Evolutionary conservation across 345 rosid species (phyloP), one percentile per base, ranked within the genome.

Genomic region (Linum usitatissimum): DNA sequence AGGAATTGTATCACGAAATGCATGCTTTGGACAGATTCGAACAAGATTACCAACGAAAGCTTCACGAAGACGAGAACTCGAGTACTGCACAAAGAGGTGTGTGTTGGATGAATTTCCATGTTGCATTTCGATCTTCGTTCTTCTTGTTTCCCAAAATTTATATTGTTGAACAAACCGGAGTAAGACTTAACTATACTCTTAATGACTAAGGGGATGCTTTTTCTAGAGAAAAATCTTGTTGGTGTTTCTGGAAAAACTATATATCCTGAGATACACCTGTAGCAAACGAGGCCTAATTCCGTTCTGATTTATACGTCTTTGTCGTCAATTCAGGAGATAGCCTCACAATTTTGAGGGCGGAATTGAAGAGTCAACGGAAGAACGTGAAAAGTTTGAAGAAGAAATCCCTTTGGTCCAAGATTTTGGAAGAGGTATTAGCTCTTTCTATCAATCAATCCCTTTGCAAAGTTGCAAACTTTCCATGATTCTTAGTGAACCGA

Each of bases 1-100:
- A 93, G 99, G 99, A 93, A 72, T 73, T 93, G 62, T 93, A 93
- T 75, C 99, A 93, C 68, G 99, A 93, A 71, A 80, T 86, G 73
- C 97, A 90, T 69, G 91, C 99, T 59, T 74, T 93, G 79, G 99
- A 93, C 79, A 86, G 96, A 80, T 93, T 89, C 78, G 97, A 90
- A 70, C 99, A 93, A 86, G 99, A 93, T 69, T 90, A 83, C 80
- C 89, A 79, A 67, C 97, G 94, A 66, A 90, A 87, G 83, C 84
- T 87, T 69, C 94, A 83, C 72, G 99, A 86, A 80, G 96, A 89
- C 69, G 96, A 90, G 73, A 87, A 74, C 66, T 72, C 85, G 34
- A 93, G 75, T 79, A 75, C 83, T 64, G 64, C 77, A 69, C 97
- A 86, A 72, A 83, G 84, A 77, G 99, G 99, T 87, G 60, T 66